Percentiles rank a stretch among this genome's conserved stretches.
Conservation (phyloP, 2,329 filamentous ascomycete species). For the Claviceps arundinis region DNA sequence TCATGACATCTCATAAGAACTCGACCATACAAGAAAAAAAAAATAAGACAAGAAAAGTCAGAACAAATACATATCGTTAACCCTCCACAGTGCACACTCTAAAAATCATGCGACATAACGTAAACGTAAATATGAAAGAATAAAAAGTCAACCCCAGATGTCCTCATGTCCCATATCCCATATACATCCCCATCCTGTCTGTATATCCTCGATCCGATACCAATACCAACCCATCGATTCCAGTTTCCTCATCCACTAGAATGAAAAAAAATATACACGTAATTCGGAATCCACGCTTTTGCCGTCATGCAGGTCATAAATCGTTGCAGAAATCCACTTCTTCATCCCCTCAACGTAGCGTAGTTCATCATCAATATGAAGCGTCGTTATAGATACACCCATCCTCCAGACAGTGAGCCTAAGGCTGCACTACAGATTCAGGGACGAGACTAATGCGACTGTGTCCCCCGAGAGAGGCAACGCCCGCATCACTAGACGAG, state of each 20-base stretch:
- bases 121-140: neutral
- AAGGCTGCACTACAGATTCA: conserved; percentile 18
- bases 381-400: neutral
- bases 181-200: too few relatives aligned
- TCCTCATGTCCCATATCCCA: neutral
- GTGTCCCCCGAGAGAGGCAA: conserved; percentile 26
- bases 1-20: neutral
- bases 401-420: conserved; percentile 21
- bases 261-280: neutral
- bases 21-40: neutral
- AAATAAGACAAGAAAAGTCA: neutral
- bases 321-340: neutral
- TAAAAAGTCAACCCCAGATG: neutral
- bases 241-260: neutral
- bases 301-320: neutral
- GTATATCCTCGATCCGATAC: neutral
- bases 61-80: neutral
- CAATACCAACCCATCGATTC: neutral
- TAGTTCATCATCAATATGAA: too few relatives aligned
- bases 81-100: neutral
- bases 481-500: conserved; percentile 39
- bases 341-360: neutral
- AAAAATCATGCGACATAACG: neutral
- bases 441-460: conserved; percentile 25
- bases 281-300: neutral